Percentiles rank a stretch among this genome's conserved stretches.
Conservation (phyloP, 352 stramenopile species). For the Hyaloperonospora arabidopsidis region DNA sequence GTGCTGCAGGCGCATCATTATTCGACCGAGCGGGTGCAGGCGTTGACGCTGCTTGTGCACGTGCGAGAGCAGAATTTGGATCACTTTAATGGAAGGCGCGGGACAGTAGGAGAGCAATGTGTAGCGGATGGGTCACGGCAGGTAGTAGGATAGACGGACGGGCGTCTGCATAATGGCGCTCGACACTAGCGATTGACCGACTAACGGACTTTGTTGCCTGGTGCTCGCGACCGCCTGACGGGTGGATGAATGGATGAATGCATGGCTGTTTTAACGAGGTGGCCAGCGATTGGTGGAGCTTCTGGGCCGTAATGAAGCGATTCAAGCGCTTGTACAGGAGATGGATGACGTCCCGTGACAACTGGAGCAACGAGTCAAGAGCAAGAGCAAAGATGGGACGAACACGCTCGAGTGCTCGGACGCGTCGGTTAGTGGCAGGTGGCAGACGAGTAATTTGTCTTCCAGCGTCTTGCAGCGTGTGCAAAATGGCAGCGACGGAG, state of each 20-base stretch:
- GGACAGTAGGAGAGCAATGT: conserved; percentile 13
- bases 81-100: conserved; percentile 40
- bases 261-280: not conserved
- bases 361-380: conserved; percentile 36
- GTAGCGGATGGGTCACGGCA: conserved; percentile 49
- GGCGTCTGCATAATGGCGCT: no score
- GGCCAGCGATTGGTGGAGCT: conserved; percentile 36
- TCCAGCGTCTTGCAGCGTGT: conserved; percentile 34
- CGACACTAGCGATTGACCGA: no score
- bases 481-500: conserved; percentile 2
- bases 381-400: conserved; percentile 29
- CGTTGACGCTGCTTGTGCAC: conserved; percentile 49
- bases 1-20: conserved; percentile 37
- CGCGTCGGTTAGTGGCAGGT: conserved; percentile 56
- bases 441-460: conserved; percentile 42
- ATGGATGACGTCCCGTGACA: conserved; percentile 35
- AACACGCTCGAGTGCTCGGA: conserved; percentile 24
- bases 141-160: no score
- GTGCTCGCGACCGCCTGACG: no score
- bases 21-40: conserved; percentile 42
- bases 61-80: conserved; percentile 46
- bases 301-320: conserved; percentile 42
- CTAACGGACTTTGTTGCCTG: no score
- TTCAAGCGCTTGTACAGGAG: conserved; percentile 46
- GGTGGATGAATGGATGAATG: not conserved